Evolutionary conservation across 352 stramenopile genomes (phyloP), one percentile per base, ranked within the genome.

Genomic region (Globisporangium orthogonon): DNA sequence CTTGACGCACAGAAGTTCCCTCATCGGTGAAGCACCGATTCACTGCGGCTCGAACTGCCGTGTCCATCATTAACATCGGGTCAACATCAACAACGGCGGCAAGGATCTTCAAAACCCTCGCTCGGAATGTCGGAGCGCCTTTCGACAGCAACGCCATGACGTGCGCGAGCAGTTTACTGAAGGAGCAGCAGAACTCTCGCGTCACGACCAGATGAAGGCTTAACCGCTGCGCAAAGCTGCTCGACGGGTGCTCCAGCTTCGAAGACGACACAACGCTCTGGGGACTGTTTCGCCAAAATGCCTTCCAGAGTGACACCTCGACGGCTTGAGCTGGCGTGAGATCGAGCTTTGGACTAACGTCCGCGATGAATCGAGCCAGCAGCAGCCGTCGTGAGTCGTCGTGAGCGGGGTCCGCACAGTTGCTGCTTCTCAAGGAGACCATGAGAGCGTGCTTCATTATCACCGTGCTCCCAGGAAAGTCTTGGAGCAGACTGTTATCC

Each of bases 31-130:
- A 92, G 59, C 86, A 93, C 2, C 58, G 67, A 47, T 71, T 65
- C 10, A 95, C 85, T 2, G 82, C 68, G 47, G 63, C 60, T 3
- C 74, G 82, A 2, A 95, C 71, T 17, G 62, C 54, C n/a, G 39
- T 45, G 51, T 91, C 79, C 43, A 73, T 72, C 86, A 95, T 95
- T 14, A 95, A 58, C 71, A 89, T 86, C 0, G 83, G 86, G 53
- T 95, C 86, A 5, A 91, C 78, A 40, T 94, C 82, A 11, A 95
- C 80, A 57, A 95, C 89, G 15, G 66, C 71, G 46, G 68, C 72
- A 14, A 95, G 50, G 23, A 73, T 81, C 61, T 89, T 93, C 67
- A 95, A 78, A 17, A 95, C 83, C 52, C 80, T 66, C 7, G 84
- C 75, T 66, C 81, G 74, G 23, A 94, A 86, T 33, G 63, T 89